Evolutionary conservation across 2,329 filamentous ascomycete species (phyloP), one percentile per base, ranked within the genome.

Genomic region (Ceratocystis ficicola): DNA sequence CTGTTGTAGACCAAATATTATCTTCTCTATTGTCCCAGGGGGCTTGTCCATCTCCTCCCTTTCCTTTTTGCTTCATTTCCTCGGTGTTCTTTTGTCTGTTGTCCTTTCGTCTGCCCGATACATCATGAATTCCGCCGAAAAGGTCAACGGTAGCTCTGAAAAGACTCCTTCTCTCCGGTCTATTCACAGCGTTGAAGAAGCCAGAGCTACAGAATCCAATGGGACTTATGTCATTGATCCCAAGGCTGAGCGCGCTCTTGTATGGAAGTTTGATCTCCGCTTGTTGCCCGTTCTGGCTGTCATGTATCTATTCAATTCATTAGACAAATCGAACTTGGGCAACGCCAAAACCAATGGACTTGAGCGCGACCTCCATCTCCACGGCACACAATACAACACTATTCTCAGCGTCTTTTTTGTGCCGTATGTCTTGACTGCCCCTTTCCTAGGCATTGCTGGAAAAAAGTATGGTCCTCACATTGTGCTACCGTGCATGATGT

Each of bases 351-450:
- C 85, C 50, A 76, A 75, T 44, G 76, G 76, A 17, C 74, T 79
- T 60, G 73, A 75, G 69, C 69, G 78, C 63, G 75, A 77, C 63
- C 73, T 78, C 25, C 67, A 80, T 65, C 83, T 90, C 77, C 80
- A 80, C 65, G 66, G 72, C 2, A 80, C 83, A 70, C 81, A 89
- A 73, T 89, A 90, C 77, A 90, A 89, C 73, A 81, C 85, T 59
- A 79, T 89, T 60, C 74, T 91, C 50, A 83, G 80, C 69, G 84
- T 91, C 69, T 91, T 91, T 77, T 91, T 88, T 74, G 78, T 90
- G 5, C 88, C 88, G 0, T 90, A 87, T 72, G 87, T 90, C 64
- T 72, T 90, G 50, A 86, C 85, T 64, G 87, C 86, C 0, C 86
- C 86, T 0, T 73, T 76, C 7, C 69, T 77, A 1, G 75, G 75